Evolutionary conservation across 495 filamentous ascomycete species (phyloP), one percentile per base, ranked within the genome.

Genomic region (Cairneyella variabilis): DNA sequence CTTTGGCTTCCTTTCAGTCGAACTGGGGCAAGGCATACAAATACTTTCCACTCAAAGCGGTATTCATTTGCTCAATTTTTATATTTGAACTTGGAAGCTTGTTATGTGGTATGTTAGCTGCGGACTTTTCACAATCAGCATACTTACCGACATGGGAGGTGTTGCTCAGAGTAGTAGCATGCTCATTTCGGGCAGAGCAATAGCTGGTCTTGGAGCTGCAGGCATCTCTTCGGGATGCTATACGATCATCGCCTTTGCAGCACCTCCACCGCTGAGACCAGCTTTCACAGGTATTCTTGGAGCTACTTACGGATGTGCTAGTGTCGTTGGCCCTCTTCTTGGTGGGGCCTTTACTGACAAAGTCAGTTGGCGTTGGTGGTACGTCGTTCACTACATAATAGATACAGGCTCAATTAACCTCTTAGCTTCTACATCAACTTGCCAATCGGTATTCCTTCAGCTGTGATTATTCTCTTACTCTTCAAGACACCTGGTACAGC

Each of bases 301-400:
- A 1, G 65, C 63, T 3, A 54, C 65, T 39, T 69, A 64, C 49
- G 46, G 44, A 27, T 30, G 55, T 16, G 52, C 18, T 65, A 40
- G 54, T 39, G 68, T 75, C 1, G 21, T 65, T 5, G 79, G 81
- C 0, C 83, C 83, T 0, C 44, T 84, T 32, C 56, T 84, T 26
- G 81, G 82, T 45, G 84, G 84, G 18, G 73, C 76, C 1, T 82
- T 89, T 47, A 87, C 85, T 0, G 74, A 83, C 39, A 68, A 79
- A 27, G 69, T 77, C n/a, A 70, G 67, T 12, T 83, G 79, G 80
- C 66, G 80, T 39, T 84, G 79, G 79, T 83, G 80, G 48, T 37
- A 47, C 2, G 90, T 91, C 2, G 5, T 12, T 20, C 12, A 16
- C 40, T 20, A 3, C 23, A 20, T 43, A n/a, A n/a, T 6, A 16